phyloP scores from a whole-genome alignment of 2,329 filamentous ascomycete species.

The Neurospora crassa region DNA sequence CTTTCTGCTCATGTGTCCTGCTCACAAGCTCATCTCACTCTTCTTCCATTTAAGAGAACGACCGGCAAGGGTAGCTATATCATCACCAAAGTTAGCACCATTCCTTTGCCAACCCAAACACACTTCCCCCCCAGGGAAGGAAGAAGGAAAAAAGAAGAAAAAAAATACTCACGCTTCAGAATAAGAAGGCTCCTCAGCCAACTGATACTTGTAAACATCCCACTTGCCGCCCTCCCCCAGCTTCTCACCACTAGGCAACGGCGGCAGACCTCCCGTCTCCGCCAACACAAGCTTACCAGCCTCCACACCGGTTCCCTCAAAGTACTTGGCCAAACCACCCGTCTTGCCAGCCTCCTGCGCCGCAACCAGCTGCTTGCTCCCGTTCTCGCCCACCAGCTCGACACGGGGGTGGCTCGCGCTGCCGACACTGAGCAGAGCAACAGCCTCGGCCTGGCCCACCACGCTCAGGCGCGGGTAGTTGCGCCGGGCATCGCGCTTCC shows the following conservation, averaged over 20 bases:
- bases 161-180: conserved; percentile 48
- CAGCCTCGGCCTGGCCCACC: conserved; percentile 75
- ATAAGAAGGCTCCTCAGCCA: conserved; percentile 62
- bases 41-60: conserved; percentile 37
- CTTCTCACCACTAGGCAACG: conserved; percentile 67
- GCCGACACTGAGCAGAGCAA: conserved; percentile 75
- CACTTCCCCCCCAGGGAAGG: no score
- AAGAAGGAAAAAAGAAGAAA: neutral
- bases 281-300: conserved; percentile 53
- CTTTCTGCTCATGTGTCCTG: conserved; percentile 19
- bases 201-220: conserved; percentile 59
- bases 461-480: conserved; percentile 73
- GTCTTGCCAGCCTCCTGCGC: conserved; percentile 64
- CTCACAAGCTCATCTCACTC: conserved; percentile 5
- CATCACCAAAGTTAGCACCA: conserved; percentile 21
- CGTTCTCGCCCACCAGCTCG: conserved; percentile 59
- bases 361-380: conserved; percentile 58
- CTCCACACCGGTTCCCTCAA: conserved; percentile 47
- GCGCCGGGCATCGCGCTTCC: conserved; percentile 84
- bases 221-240: conserved; percentile 38
- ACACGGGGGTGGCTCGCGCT: conserved; percentile 73
- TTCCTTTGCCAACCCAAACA: neutral
- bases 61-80: conserved; percentile 54
- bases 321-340: conserved; percentile 60
- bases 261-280: conserved; percentile 61